Evolutionary conservation across 108 stramenopile species (phyloP).

Genomic region (Licmophora abbreviata): DNA sequence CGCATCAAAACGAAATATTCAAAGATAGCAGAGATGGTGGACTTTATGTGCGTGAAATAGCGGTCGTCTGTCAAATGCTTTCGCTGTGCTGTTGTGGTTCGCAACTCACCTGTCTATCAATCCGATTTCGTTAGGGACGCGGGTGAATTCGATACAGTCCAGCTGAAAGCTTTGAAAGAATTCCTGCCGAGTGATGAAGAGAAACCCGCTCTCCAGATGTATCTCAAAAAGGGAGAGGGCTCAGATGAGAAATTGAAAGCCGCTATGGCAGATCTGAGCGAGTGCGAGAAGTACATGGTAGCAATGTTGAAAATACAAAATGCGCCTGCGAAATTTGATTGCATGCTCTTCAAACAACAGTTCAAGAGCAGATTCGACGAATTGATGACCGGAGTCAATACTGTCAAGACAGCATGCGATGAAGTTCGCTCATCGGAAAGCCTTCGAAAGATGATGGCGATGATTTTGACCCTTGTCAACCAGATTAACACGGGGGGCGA

Average conservation of each 20-base stretch:
- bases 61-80: neutral
- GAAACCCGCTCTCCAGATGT: slow-evolving; percentile 32
- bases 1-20: slow-evolving; percentile 64
- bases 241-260: slow-evolving; percentile 29
- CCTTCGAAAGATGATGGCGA: slow-evolving; percentile 81
- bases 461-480: slow-evolving; percentile 88
- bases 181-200: slow-evolving; percentile 76
- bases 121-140: slow-evolving; percentile 32
- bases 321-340: slow-evolving; percentile 61
- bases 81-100: neutral
- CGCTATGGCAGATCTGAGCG: slow-evolving; percentile 53
- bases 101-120: slow-evolving; percentile 1
- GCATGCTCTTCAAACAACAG: slow-evolving; percentile 73
- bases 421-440: slow-evolving; percentile 61
- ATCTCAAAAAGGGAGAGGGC: slow-evolving; percentile 47
- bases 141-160: slow-evolving; percentile 62
- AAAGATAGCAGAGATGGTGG: slow-evolving; percentile 54
- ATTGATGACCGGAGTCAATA: slow-evolving; percentile 39
- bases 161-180: slow-evolving; percentile 68
- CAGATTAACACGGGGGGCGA: slow-evolving; percentile 86
- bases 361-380: slow-evolving; percentile 70
- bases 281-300: slow-evolving; percentile 78
- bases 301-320: slow-evolving; percentile 62
- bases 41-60: slow-evolving; percentile 54
- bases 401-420: slow-evolving; percentile 71